These are phyloP conservation scores for Hagleromyces aurorensis DNA, from an alignment of 805 yeast genomes.

Conservation along the genomic window DNA sequence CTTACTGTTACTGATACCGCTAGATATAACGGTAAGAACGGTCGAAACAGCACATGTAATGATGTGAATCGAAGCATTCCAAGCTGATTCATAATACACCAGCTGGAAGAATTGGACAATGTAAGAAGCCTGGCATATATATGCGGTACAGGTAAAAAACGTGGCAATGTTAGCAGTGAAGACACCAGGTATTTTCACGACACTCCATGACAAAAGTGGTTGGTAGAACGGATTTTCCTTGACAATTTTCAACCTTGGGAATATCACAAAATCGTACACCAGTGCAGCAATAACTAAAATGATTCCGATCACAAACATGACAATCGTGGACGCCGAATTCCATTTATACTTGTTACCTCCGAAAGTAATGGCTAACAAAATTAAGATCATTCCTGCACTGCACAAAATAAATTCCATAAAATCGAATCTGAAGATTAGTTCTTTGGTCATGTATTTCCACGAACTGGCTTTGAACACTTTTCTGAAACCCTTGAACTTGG, in stretches of 20 bases:
- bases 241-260: conserved; percentile 9
- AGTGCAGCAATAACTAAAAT: conserved; percentile 36
- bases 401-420: conserved; percentile 18
- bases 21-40: conserved; percentile 14
- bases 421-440: conserved; percentile 15
- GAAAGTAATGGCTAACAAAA: conserved; percentile 20
- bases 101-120: conserved; percentile 24
- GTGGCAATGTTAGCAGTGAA: conserved; percentile 14
- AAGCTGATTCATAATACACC: conserved; percentile 17
- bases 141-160: conserved; percentile 15
- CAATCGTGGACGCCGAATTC: conserved; percentile 39
- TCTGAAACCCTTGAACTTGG: conserved; percentile 1
- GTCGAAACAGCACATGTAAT: conserved; percentile 19
- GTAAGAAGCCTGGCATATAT: conserved; percentile 19
- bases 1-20: conserved; percentile 29
- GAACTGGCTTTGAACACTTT: conserved; percentile 1
- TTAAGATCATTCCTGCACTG: conserved; percentile 18
- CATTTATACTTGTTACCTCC: conserved; percentile 56
- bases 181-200: conserved; percentile 10
- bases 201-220: conserved; percentile 16
- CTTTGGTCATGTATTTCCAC: conserved; percentile 5
- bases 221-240: conserved; percentile 8
- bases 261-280: conserved; percentile 35
- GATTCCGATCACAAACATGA: conserved; percentile 38
- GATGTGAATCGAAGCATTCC: conserved; percentile 21